phyloP scores from a whole-genome alignment of 345 rosid genomes.

The Pelargonium nanum region DNA sequence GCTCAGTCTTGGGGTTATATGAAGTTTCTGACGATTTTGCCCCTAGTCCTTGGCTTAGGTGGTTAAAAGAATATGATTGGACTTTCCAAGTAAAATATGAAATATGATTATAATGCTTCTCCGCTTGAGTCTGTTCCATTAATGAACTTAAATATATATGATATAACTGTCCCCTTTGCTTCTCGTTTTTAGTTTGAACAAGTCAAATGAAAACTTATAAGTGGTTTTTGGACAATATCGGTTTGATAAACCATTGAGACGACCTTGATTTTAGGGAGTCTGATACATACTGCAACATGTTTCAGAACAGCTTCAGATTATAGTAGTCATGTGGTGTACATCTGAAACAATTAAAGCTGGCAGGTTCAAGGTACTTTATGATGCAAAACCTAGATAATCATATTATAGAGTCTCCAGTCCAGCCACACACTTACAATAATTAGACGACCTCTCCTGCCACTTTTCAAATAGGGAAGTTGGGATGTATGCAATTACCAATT shows the following conservation, averaged over 20 bases:
- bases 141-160: not conserved
- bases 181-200: not conserved
- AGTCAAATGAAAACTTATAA: not conserved
- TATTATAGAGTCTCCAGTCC: not conserved
- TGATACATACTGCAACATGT: no score
- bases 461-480: not conserved
- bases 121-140: not conserved
- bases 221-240: no score
- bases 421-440: not conserved
- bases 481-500: not conserved
- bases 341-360: not conserved
- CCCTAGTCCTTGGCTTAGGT: not conserved
- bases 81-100: not conserved
- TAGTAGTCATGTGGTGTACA: no score
- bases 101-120: no score
- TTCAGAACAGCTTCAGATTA: no score
- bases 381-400: not conserved
- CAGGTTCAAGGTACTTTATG: not conserved
- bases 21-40: not conserved
- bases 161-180: not conserved
- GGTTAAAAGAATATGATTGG: not conserved
- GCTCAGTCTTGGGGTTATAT: not conserved
- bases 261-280: no score
- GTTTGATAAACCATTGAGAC: no score
- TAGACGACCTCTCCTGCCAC: not conserved